Evolutionary conservation across 169 alveolate genomes (phyloP).

Genomic region (Amoebophrya sp.): DNA sequence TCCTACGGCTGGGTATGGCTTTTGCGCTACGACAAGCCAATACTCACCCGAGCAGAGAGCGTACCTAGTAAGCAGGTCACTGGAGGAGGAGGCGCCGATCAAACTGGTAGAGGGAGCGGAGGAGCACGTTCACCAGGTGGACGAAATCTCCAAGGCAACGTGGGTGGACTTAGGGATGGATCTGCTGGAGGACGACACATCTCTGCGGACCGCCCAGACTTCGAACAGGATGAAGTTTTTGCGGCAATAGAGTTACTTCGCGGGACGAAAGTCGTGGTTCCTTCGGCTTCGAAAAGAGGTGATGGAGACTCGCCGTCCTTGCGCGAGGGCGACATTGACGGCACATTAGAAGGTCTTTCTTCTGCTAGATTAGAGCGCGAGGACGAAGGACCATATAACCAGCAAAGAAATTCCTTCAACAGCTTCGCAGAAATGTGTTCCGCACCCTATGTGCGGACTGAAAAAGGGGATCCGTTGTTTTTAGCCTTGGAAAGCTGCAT

Average conservation of each 20-base stretch:
- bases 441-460: background rate
- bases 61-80: background rate
- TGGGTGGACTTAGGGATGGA: background rate
- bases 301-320: background rate
- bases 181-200: background rate
- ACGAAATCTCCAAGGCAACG: background rate
- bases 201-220: background rate
- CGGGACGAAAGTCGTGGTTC: no score
- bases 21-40: background rate
- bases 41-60: background rate
- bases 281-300: no score
- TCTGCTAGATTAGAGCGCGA: no score
- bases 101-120: background rate
- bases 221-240: background rate
- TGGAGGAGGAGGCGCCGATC: background rate
- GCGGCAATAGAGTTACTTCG: no score
- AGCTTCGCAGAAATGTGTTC: background rate
- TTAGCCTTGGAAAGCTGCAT: background rate
- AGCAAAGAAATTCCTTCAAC: background rate
- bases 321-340: background rate
- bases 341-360: background rate
- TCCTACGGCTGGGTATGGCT: slow-evolving; percentile 19
- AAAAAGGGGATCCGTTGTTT: background rate
- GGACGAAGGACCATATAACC: background rate
- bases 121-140: background rate